Percentiles rank a stretch among this genome's conserved stretches.
phyloP scores from a whole-genome alignment of 306 rosid genomes.

The Castanopsis chinensis region DNA sequence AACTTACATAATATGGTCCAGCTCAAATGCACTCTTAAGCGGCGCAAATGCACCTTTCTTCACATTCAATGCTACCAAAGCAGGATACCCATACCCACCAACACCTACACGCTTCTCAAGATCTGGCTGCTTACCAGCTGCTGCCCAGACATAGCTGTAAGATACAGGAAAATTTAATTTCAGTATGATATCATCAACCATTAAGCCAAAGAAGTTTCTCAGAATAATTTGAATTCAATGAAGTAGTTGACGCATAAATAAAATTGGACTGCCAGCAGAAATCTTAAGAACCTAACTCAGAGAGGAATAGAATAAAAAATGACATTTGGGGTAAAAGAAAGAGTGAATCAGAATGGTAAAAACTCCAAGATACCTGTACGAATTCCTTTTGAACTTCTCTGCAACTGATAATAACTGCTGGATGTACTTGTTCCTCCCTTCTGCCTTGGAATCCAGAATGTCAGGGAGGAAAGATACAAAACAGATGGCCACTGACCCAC shows the following conservation, averaged over 20 bases:
- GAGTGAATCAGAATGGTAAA: neutral
- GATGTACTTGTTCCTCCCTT: conserved; percentile 84
- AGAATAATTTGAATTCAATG: neutral
- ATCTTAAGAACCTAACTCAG: neutral
- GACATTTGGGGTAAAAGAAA: neutral
- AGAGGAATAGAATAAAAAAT: neutral
- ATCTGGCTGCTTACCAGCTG: conserved; percentile 90
- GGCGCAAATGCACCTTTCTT: conserved; percentile 95
- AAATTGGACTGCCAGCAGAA: neutral
- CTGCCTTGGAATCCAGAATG: conserved; percentile 96
- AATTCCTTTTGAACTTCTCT: conserved; percentile 87
- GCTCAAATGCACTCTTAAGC: conserved; percentile 93
- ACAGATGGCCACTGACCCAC: conserved; percentile 93
- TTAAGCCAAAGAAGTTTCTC: neutral
- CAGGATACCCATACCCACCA: conserved; percentile 99
- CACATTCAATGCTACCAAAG: conserved; percentile 82
- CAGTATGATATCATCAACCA: neutral
- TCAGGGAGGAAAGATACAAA: conserved; percentile 96
- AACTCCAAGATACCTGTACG: conserved; percentile 57
- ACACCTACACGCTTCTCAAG: conserved; percentile 89
- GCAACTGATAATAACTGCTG: conserved; percentile 81
- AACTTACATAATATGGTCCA: conserved; percentile 77
- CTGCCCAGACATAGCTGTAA: conserved; percentile 87
- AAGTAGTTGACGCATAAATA: conserved; percentile 1
- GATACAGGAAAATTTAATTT: neutral